Percentiles rank a stretch among this genome's conserved stretches.
Evolutionary conservation across 352 stramenopile species (phyloP).

Genomic region (Phytopythium helicoides): DNA sequence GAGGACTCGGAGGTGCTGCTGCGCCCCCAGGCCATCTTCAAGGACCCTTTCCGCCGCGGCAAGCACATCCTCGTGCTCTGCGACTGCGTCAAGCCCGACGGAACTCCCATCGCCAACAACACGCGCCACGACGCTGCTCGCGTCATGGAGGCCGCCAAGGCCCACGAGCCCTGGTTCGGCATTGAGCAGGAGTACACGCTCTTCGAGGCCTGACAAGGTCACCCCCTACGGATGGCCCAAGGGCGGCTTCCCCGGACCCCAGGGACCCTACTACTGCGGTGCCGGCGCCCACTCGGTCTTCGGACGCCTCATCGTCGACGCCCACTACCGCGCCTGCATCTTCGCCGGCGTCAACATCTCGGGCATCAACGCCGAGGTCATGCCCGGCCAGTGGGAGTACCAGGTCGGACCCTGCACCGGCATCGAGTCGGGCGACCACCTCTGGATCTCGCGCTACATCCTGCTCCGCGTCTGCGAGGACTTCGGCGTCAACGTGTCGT

Average conservation of each 20-base stretch:
- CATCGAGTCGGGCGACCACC: slow-evolving; percentile 95
- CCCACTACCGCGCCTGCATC: slow-evolving; percentile 94
- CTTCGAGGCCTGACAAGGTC: slow-evolving; percentile 85
- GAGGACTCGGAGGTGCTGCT: slow-evolving; percentile 97
- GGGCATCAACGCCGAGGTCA: slow-evolving; percentile 97
- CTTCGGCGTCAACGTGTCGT: slow-evolving; percentile 96
- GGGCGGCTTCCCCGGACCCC: slow-evolving; percentile 84
- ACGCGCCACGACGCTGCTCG: slow-evolving; percentile 74
- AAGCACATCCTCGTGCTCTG: slow-evolving; percentile 97
- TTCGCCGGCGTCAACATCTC: slow-evolving; percentile 95
- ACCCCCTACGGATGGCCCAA: slow-evolving; percentile 92
- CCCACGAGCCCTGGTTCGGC: slow-evolving; percentile 91
- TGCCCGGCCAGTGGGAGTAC: slow-evolving; percentile 98
- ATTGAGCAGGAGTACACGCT: slow-evolving; percentile 98
- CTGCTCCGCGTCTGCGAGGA: slow-evolving; percentile 96
- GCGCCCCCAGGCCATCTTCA: slow-evolving; percentile 92
- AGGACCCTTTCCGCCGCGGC: slow-evolving; percentile 94
- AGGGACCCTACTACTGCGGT: slow-evolving; percentile 93
- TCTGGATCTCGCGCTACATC: slow-evolving; percentile 97
- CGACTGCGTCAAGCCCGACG: slow-evolving; percentile 95
- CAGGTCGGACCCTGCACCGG: slow-evolving; percentile 96
- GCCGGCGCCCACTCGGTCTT: slow-evolving; percentile 96
- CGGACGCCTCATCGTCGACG: slow-evolving; percentile 93
- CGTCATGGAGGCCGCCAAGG: slow-evolving; percentile 64
- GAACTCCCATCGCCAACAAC: slow-evolving; percentile 92